Base-by-base conservation (phyloP, 805 yeast species). In the Ogataea ganodermae region DNA sequence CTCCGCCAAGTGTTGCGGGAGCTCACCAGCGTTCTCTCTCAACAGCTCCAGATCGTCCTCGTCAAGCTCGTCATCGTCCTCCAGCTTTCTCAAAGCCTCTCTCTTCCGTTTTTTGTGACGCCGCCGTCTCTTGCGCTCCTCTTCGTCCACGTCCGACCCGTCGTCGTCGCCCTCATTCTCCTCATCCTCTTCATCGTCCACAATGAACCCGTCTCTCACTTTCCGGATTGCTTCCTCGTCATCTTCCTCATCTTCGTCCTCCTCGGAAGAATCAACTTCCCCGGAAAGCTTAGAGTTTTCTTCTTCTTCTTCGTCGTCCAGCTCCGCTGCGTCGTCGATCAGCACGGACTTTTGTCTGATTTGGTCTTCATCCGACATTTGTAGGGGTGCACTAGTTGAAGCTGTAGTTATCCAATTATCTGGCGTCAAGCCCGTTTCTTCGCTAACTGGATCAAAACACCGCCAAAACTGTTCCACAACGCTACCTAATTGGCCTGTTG, bases 21-120 rank as follows among this genome's bases (percentile, higher is more conserved):
- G 70, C n/a, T 80, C 84, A 31, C 97, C 97, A 0, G 94, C 80
- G 65, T 89, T 91, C 68, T 91, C 98, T 79, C 90, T 78, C 47
- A 94, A 74, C 37, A 94, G 77, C 56, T 92, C 98, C 59, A 94
- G 76, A 67, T 94, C 99, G 69, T 94, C 99, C 66, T 92, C 97
- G 61, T 94, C 97, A 44, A 94, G 75, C 43, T 81, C 86, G 54
- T 83, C 90, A 38, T 78, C 78, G 35, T 75, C 79, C 7, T 73
- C 74, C 21, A 53, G 52, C 24, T 56, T 52, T 10, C 48, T 42
- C 32, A 57, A 62, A 16, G 61, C 52, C 23, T 56, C 68, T 66
- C 74, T 65, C 62, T 72, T 64, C 62, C 74, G 65, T 67, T 72
- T 69, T 49, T 71, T 69, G 57, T 72, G 73, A 26, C 53, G 53